Conservation (phyloP, 352 stramenopile genomes). For the Globisporangium acanthophoron region DNA sequence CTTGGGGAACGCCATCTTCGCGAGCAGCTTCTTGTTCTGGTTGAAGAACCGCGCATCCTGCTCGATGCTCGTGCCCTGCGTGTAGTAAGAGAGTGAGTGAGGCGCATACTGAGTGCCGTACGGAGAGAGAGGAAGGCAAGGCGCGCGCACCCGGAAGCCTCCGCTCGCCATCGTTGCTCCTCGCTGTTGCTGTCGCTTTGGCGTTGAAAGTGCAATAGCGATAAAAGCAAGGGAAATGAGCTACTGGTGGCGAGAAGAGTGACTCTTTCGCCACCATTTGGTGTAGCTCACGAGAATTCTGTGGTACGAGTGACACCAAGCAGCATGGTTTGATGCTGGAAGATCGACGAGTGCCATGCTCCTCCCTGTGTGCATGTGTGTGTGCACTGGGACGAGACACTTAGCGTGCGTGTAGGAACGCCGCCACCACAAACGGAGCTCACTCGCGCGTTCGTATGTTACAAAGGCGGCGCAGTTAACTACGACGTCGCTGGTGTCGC, state of each 20-base stretch:
- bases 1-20: slow-evolving; percentile 73
- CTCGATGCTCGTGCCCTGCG: slow-evolving; percentile 54
- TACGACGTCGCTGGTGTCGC: background rate
- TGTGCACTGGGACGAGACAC: background rate
- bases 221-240: slow-evolving; percentile 2
- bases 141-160: slow-evolving; percentile 24
- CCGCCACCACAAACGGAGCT: background rate
- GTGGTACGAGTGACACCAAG: background rate
- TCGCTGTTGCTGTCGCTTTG: background rate
- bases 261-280: background rate
- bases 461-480: slow-evolving; percentile 4
- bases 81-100: background rate
- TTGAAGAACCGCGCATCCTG: slow-evolving; percentile 85
- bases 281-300: background rate
- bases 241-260: slow-evolving; percentile 3
- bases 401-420: no score
- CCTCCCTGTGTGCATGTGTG: background rate
- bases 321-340: background rate
- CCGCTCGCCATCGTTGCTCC: slow-evolving; percentile 21
- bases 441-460: slow-evolving; percentile 7
- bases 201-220: background rate
- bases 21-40: slow-evolving; percentile 88
- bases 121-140: background rate
- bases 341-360: background rate
- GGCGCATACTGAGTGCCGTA: background rate